phyloP scores from a whole-genome alignment of 257 asterid species.

The Solanum pinnatisectum region DNA sequence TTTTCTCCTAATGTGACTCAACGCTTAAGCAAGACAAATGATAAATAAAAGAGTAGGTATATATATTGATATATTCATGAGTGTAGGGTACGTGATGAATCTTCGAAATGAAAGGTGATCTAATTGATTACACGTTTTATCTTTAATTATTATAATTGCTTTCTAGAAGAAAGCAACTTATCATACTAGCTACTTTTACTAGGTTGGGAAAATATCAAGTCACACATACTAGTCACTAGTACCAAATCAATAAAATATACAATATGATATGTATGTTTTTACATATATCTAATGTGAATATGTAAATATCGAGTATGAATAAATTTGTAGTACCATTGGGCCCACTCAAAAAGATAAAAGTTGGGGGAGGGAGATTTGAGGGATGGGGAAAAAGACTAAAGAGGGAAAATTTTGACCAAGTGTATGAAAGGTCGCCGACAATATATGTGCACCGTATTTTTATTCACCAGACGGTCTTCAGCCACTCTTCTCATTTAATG shows the following conservation, averaged over 20 bases:
- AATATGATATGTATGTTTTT: not conserved
- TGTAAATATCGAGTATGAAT: not conserved
- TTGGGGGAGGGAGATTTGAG: not conserved
- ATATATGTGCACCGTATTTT: not conserved
- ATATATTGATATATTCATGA: not conserved
- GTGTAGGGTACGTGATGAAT: not conserved
- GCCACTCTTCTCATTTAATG: not conserved
- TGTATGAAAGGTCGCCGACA: constrained; percentile 3
- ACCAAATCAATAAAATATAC: not conserved
- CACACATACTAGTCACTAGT: not conserved
- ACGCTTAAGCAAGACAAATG: not conserved
- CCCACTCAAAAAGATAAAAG: not conserved
- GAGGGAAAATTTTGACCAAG: not conserved
- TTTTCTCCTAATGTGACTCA: not conserved
- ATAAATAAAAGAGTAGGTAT: not conserved
- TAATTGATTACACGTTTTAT: not conserved
- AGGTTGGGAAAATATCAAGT: not conserved
- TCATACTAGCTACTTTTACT: not conserved
- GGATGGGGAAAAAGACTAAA: not conserved
- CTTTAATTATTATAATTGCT: not conserved
- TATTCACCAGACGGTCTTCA: not conserved
- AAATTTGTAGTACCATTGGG: not conserved
- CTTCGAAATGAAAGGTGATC: not conserved
- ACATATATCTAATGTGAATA: not conserved
- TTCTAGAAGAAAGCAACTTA: constrained; percentile 15